Base-by-base conservation (phyloP, 306 rosid genomes). In the Fagus sylvatica region DNA sequence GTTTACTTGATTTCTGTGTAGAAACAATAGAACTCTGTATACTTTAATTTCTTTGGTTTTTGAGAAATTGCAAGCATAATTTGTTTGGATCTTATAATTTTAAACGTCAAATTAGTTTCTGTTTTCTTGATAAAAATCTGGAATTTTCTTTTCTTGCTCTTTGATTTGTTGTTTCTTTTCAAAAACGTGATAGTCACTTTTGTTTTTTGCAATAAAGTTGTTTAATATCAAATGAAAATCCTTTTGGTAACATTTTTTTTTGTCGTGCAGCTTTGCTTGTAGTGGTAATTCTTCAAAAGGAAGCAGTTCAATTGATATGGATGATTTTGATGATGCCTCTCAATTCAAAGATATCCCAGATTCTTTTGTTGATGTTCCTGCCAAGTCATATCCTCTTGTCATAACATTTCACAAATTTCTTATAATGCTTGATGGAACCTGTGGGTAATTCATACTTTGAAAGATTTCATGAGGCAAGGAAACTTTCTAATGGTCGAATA, bases 351-450 rank as follows among this genome's bases (percentile, higher is more conserved):
- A 84, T 65, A 75, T 93, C 59, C 81, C 85, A 4, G 86, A 90
- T 75, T 90, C 98, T 2, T 88, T 93, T 43, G 6, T 66, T 30
- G 74, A 88, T 84, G 76, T 90, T 82, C 86, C 92, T 2, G 7
- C 80, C 7, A 33, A 68, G 1, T 85, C 80, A 2, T 93, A 84
- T 68, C 98, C 98, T n/a, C 91, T 93, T 36, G 96, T 89, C 22
- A 84, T 90, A 61, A 88, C 98, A 46, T 90, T 93, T 82, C 83
- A 88, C 30, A 89, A 93, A 79, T 86, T 93, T 81, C 64, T 93
- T 71, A 86, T 89, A 92, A 93, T 93, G 98, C 93, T 93, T 41
- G 94, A 93, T 79, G 91, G 94, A 73, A 83, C n/a, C 96, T 53
- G 51, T 93, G 78, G 78, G 87, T 33, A 81, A 85, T 74, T 91